These are phyloP conservation scores for Kazachstania kunashirensis DNA, from an alignment of 805 yeast genomes.

Conservation along the genomic window DNA sequence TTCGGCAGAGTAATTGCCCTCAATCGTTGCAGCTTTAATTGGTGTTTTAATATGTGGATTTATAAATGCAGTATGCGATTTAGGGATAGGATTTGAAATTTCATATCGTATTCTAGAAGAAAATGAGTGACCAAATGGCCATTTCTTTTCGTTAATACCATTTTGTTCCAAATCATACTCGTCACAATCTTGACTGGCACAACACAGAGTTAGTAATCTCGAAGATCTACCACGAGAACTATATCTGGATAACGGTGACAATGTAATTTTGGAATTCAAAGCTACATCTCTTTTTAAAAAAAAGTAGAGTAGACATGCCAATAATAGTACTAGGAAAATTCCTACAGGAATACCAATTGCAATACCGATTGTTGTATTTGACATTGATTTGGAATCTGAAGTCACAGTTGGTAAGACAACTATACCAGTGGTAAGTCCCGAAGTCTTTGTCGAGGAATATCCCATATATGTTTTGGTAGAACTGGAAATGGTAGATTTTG, in stretches of 20 bases:
- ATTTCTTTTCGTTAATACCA: constrained; percentile 6
- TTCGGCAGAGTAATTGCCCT: too few species aligned
- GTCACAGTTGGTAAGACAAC: not conserved
- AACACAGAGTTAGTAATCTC: constrained; percentile 1
- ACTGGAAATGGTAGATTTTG: too few species aligned
- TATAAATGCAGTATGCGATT: not conserved
- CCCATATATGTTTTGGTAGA: too few species aligned
- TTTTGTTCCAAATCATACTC: constrained; percentile 1
- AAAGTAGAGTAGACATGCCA: constrained; percentile 13
- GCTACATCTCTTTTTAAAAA: constrained; percentile 8
- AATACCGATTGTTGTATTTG: constrained; percentile 16
- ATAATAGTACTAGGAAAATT: constrained; percentile 17
- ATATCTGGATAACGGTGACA: constrained; percentile 5
- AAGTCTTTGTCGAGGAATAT: too few species aligned
- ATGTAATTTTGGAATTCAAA: not conserved
- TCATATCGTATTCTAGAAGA: constrained; percentile 17
- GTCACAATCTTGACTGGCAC: not conserved
- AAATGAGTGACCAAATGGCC: constrained; percentile 10
- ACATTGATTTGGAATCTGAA: not conserved
- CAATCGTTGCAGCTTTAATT: constrained; percentile 4
- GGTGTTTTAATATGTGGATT: constrained; percentile 18
- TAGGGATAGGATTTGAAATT: constrained; percentile 9
- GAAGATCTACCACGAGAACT: constrained; percentile 4
- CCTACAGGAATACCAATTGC: constrained; percentile 28
- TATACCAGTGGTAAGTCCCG: not conserved